Conservation (phyloP, 148 eudicot species). For the Fagopyrum tataricum region DNA sequence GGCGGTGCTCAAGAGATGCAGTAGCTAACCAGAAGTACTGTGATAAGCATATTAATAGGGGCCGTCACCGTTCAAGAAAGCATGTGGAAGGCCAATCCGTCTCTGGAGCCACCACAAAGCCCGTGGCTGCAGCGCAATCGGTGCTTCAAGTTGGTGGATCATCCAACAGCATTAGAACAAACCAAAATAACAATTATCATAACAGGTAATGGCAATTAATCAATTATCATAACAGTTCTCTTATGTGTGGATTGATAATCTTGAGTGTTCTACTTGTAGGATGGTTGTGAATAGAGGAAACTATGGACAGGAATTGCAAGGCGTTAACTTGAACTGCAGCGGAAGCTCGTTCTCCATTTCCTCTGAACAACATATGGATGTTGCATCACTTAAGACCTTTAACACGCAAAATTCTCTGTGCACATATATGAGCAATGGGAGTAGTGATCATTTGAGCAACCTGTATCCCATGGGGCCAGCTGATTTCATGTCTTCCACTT, state of each 20-base stretch:
- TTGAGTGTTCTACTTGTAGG: slow-evolving; percentile 10
- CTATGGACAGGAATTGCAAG: not conserved
- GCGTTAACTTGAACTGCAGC: slow-evolving; percentile 13
- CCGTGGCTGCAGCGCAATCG: not conserved
- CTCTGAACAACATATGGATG: slow-evolving; percentile 17
- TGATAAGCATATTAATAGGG: slow-evolving; percentile 26
- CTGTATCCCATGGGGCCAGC: slow-evolving; percentile 27
- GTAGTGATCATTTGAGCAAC: slow-evolving; percentile 17
- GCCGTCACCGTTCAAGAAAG: slow-evolving; percentile 36
- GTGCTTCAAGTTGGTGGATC: slow-evolving; percentile 5
- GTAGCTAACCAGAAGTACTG: slow-evolving; percentile 26
- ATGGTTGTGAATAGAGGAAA: slow-evolving; percentile 11
- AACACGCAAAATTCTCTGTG: slow-evolving; percentile 7
- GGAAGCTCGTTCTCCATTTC: slow-evolving; percentile 16
- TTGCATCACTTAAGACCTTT: not conserved
- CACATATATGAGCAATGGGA: slow-evolving; percentile 29
- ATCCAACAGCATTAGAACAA: not conserved
- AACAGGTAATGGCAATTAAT: too few relatives aligned
- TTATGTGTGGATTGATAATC: not conserved
- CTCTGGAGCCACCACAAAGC: slow-evolving; percentile 13
- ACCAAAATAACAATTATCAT: not conserved
- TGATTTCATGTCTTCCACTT: slow-evolving; percentile 53
- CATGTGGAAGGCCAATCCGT: slow-evolving; percentile 29
- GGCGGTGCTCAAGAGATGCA: slow-evolving; percentile 31
- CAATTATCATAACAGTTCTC: not conserved